These are phyloP conservation scores for Piper betle DNA, from an alignment of 164 flowering plant species.

Conservation along the genomic window DNA sequence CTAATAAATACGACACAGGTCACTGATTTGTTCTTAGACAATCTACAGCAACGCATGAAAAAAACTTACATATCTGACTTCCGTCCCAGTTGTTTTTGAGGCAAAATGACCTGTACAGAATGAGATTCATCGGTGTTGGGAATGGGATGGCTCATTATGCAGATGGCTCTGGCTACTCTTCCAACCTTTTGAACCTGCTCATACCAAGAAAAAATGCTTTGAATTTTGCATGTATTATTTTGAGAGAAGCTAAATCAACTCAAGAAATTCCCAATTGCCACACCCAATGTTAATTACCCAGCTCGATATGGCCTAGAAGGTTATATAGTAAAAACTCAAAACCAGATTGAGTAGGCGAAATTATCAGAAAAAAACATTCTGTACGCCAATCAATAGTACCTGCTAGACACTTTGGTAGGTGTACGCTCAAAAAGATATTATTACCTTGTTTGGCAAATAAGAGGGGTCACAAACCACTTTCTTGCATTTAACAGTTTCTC, in stretches of 20 bases:
- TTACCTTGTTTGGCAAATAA: constrained; percentile 88
- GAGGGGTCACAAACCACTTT: constrained; percentile 98
- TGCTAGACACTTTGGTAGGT: background rate
- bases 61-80: constrained; percentile 78
- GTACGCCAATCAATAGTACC: background rate
- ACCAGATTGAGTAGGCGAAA: background rate
- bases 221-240: background rate
- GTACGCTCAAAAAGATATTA: constrained; percentile 13
- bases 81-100: constrained; percentile 86
- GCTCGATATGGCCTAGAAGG: background rate
- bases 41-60: background rate
- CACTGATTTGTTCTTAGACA: background rate
- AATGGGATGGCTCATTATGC: constrained; percentile 94
- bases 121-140: constrained; percentile 77
- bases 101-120: constrained; percentile 83
- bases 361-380: no score
- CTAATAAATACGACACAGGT: background rate
- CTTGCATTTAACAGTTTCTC: constrained; percentile 89
- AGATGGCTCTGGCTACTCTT: constrained; percentile 86
- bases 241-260: background rate
- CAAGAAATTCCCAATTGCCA: background rate
- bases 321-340: background rate
- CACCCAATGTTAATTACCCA: background rate
- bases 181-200: constrained; percentile 85
- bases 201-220: constrained; percentile 1